Percentiles rank a stretch among this genome's conserved stretches.
Conservation (phyloP, 345 rosid genomes). For the Triadica sebifera region DNA sequence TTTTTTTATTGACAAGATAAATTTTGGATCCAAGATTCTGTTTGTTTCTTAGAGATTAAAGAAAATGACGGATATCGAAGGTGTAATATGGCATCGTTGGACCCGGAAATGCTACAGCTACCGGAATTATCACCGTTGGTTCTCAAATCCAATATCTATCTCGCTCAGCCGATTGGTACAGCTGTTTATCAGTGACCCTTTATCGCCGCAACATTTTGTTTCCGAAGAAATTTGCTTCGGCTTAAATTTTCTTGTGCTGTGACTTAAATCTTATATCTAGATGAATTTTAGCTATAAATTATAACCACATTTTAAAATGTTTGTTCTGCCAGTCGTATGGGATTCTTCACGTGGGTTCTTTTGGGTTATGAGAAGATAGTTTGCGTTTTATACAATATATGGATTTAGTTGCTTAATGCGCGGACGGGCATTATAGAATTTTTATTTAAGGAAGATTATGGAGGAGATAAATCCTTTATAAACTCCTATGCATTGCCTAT, state of each 20-base stretch:
- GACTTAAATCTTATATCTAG: too few species aligned
- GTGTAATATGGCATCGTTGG: slow-evolving; percentile 59
- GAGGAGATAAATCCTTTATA: not conserved
- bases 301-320: not conserved
- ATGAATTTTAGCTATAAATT: too few species aligned
- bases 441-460: not conserved
- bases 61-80: slow-evolving; percentile 20
- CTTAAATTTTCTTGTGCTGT: not conserved
- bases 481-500: not conserved
- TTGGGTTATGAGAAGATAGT: not conserved
- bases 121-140: slow-evolving; percentile 70
- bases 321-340: not conserved
- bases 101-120: slow-evolving; percentile 76
- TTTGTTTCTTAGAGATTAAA: not conserved
- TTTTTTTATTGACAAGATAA: too few species aligned
- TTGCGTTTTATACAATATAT: not conserved
- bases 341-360: not conserved
- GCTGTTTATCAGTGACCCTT: not conserved
- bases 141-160: slow-evolving; percentile 63
- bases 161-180: slow-evolving; percentile 71
- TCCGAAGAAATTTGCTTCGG: not conserved
- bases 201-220: not conserved
- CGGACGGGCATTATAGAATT: not conserved
- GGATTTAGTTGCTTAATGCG: not conserved
- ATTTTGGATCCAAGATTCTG: not conserved